phyloP scores from a whole-genome alignment of 345 rosid species.

The Theobroma cacao region DNA sequence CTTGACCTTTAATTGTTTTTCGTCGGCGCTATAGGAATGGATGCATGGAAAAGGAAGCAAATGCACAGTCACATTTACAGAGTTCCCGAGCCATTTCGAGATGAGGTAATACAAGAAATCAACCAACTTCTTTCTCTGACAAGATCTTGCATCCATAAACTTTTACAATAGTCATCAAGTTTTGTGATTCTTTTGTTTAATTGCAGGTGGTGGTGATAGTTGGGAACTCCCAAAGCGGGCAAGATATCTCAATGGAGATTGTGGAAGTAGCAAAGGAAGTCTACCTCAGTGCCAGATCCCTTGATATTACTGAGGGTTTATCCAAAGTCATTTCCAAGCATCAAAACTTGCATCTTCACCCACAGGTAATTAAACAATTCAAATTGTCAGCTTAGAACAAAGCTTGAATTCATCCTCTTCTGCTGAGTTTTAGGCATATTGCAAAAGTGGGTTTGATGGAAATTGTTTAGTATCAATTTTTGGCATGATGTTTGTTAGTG shows the following conservation, averaged over 20 bases:
- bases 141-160: background rate
- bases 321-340: slow-evolving; percentile 4
- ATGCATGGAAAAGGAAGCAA: slow-evolving; percentile 81
- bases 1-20: background rate
- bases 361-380: background rate
- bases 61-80: slow-evolving; percentile 83
- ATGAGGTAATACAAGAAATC: slow-evolving; percentile 47
- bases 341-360: background rate
- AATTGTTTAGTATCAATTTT: background rate
- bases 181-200: background rate
- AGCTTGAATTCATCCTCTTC: background rate
- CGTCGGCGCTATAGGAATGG: slow-evolving; percentile 57
- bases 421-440: background rate
- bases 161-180: too few relatives aligned
- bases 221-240: slow-evolving; percentile 83
- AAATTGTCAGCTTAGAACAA: too few relatives aligned
- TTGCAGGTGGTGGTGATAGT: slow-evolving; percentile 77
- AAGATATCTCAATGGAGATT: slow-evolving; percentile 91
- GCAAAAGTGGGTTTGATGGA: background rate
- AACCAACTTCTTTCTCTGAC: background rate
- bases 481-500: background rate
- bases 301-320: background rate
- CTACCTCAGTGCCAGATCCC: background rate
- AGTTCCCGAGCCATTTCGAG: slow-evolving; percentile 67
- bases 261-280: slow-evolving; percentile 54